Conservation (phyloP, 768 basidiomycete species). For the Suillus clintonianus region DNA sequence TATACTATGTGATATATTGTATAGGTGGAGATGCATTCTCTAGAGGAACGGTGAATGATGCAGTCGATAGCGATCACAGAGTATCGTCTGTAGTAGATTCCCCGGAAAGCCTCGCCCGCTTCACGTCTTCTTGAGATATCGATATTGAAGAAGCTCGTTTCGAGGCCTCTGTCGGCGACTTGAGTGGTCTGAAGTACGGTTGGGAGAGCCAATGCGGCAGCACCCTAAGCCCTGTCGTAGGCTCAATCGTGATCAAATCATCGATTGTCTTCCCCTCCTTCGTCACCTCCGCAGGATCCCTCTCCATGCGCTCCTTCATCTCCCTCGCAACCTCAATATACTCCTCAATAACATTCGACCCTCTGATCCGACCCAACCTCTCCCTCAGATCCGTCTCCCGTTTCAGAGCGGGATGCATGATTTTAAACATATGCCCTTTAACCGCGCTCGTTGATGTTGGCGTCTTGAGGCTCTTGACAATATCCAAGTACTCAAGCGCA, state of each 20-base stretch:
- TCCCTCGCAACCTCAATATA: conserved; percentile 60
- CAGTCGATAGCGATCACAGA: background rate
- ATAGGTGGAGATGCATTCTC: background rate
- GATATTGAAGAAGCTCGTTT: background rate
- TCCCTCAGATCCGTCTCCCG: conserved; percentile 74
- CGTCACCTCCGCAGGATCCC: conserved; percentile 44
- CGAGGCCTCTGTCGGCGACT: background rate
- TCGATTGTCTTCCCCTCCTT: conserved; percentile 29
- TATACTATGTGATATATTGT: background rate
- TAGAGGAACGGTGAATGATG: background rate
- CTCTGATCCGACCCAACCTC: conserved; percentile 55
- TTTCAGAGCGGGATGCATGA: conserved; percentile 77
- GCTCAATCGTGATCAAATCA: conserved; percentile 44
- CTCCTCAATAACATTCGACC: conserved; percentile 20
- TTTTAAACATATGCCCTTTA: conserved; percentile 92
- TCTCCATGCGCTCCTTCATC: conserved; percentile 60
- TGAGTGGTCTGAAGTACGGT: conserved; percentile 50
- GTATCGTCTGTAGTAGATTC: background rate
- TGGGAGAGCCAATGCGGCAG: conserved; percentile 75
- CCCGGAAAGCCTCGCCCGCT: background rate
- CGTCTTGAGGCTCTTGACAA: conserved; percentile 65
- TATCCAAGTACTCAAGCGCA: conserved; percentile 84
- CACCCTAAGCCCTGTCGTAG: conserved; percentile 48
- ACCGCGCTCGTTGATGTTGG: conserved; percentile 72
- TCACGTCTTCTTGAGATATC: background rate